Conservation (phyloP, 2,329 filamentous ascomycete genomes). For the Clonostachys sp. region DNA sequence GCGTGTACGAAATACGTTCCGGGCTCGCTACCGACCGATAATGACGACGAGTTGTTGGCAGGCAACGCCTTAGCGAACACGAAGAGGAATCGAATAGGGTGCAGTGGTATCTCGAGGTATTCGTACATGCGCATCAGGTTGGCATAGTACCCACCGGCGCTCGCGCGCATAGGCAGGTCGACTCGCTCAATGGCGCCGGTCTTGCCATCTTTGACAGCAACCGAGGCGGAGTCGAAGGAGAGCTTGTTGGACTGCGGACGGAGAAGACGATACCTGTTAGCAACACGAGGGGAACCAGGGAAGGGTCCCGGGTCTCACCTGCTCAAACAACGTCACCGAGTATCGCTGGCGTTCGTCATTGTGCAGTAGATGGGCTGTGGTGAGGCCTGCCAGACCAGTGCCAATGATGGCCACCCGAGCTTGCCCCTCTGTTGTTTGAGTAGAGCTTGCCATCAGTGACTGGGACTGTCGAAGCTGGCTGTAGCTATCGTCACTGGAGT, state of each 20-base stretch:
- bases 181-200: slow-evolving; percentile 23
- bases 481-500: no score
- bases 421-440: no score
- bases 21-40: slow-evolving; percentile 3
- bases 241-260: slow-evolving; percentile 19
- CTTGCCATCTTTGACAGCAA: slow-evolving; percentile 22
- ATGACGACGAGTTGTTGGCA: background rate
- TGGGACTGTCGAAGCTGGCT: no score
- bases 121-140: slow-evolving; percentile 53
- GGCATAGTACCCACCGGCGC: slow-evolving; percentile 41
- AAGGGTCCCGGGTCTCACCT: slow-evolving; percentile 13
- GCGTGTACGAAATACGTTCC: slow-evolving; percentile 46
- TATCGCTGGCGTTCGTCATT: slow-evolving; percentile 21
- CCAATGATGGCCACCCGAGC: slow-evolving; percentile 25
- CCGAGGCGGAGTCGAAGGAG: slow-evolving; percentile 30
- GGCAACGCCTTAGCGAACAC: slow-evolving; percentile 31
- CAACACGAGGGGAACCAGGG: background rate
- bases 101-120: slow-evolving; percentile 43
- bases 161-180: slow-evolving; percentile 31
- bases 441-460: no score
- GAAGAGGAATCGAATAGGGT: slow-evolving; percentile 47
- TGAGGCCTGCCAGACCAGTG: slow-evolving; percentile 28
- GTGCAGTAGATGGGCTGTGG: slow-evolving; percentile 25
- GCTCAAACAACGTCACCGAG: slow-evolving; percentile 27
- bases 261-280: background rate